These are phyloP conservation scores for Apophysomyces elegans DNA, from an alignment of 371 early-diverging fungal genomes.

Conservation along the genomic window DNA sequence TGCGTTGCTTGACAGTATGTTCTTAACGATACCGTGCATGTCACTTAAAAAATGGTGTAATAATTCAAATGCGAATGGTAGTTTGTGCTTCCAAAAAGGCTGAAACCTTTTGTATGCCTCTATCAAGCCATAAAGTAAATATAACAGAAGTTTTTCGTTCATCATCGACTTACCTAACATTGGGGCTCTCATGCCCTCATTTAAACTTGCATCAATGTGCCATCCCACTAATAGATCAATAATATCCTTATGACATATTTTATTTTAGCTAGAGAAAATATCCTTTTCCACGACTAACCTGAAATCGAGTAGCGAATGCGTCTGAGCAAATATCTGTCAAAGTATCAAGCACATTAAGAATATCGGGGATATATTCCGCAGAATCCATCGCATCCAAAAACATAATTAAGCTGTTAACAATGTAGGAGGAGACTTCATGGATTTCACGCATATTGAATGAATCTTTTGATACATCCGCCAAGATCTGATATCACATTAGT, in stretches of 20 bases:
- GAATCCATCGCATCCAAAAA: conserved; percentile 48
- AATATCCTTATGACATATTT: conserved; percentile 48
- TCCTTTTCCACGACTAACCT: conserved; percentile 23
- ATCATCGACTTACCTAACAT: conserved; percentile 43
- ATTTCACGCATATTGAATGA: conserved; percentile 27
- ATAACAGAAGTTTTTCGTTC: neutral
- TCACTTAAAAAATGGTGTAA: conserved; percentile 57
- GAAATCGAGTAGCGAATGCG: conserved; percentile 38
- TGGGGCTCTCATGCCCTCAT: conserved; percentile 38
- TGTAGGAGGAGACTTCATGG: conserved; percentile 28
- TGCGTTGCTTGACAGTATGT: conserved; percentile 10
- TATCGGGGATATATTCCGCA: conserved; percentile 33
- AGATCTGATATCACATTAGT: conserved; percentile 6
- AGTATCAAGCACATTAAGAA: conserved; percentile 29
- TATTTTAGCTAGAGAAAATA: neutral
- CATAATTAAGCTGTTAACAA: conserved; percentile 33
- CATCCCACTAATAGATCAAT: conserved; percentile 73
- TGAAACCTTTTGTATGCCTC: conserved; percentile 26
- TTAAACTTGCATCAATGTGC: conserved; percentile 60
- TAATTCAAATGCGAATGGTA: conserved; percentile 48
- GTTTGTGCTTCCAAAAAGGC: conserved; percentile 31
- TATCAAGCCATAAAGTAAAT: neutral
- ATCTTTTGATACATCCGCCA: conserved; percentile 22
- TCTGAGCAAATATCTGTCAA: conserved; percentile 32
- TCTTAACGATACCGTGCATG: conserved; percentile 23